Percentiles rank a stretch among this genome's conserved stretches.
Evolutionary conservation across 176 grass and related monocot species (phyloP).

Genomic region (Carex myosuroides): DNA sequence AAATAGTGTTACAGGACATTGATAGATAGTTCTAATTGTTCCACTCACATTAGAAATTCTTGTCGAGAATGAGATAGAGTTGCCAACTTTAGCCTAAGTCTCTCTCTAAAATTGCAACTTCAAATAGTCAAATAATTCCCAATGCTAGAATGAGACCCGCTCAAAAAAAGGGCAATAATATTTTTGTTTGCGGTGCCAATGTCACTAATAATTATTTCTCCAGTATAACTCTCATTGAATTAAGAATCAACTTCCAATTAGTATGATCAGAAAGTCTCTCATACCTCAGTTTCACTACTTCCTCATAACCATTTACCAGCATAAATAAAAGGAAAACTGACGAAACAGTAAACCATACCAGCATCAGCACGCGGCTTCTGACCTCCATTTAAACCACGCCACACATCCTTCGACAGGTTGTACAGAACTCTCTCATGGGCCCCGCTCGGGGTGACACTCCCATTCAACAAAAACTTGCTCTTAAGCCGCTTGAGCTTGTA

Average conservation of each 20-base stretch:
- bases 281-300: neutral
- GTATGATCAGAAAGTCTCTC: neutral
- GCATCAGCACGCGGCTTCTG: neutral
- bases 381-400: conserved; percentile 9
- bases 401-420: conserved; percentile 45
- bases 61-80: neutral
- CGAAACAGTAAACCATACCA: neutral
- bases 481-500: conserved; percentile 96
- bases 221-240: neutral
- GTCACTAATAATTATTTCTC: neutral
- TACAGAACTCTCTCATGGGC: conserved; percentile 48
- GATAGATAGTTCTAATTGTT: neutral
- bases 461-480: conserved; percentile 53
- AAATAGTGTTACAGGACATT: neutral
- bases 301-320: neutral
- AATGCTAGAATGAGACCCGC: neutral
- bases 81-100: neutral
- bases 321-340: neutral
- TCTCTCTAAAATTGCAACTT: neutral
- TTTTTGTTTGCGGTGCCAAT: neutral
- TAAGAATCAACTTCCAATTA: neutral
- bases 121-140: neutral
- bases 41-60: neutral
- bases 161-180: neutral
- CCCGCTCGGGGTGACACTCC: neutral